These are phyloP conservation scores for Exophiala aquamarina DNA, from an alignment of 2,329 filamentous ascomycete genomes.

Conservation along the genomic window DNA sequence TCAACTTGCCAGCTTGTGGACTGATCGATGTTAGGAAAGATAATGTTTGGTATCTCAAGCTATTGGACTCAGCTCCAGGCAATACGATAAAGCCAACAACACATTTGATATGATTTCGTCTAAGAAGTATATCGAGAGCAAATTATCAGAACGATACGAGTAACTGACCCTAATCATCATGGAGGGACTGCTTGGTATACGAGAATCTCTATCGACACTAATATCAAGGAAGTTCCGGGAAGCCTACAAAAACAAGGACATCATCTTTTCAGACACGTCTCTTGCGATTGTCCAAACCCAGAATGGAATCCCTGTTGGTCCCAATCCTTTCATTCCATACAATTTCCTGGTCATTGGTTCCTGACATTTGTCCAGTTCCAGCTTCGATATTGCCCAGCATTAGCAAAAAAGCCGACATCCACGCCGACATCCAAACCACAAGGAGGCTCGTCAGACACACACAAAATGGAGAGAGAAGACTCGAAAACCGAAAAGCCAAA, in stretches of 20 bases:
- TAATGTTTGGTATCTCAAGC: too few relatives aligned
- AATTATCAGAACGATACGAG: too few relatives aligned
- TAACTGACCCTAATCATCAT: too few relatives aligned
- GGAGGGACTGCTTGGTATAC: conserved; percentile 12
- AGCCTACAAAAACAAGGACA: conserved; percentile 20
- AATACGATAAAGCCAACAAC: too few relatives aligned
- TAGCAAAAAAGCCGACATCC: conserved; percentile 40
- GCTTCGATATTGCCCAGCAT: conserved; percentile 49
- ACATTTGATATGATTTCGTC: too few relatives aligned
- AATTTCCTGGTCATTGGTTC: neutral
- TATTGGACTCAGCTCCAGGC: too few relatives aligned
- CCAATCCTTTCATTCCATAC: too few relatives aligned
- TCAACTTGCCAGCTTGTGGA: too few relatives aligned
- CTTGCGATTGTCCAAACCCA: conserved; percentile 19
- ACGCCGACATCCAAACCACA: neutral
- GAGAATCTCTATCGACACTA: conserved; percentile 15
- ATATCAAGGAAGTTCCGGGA: conserved; percentile 23
- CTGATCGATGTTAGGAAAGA: neutral
- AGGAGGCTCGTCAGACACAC: neutral
- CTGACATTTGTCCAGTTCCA: conserved; percentile 39
- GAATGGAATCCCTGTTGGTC: conserved; percentile 22
- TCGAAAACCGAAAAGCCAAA: conserved; percentile 29
- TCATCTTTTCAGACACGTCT: conserved; percentile 28
- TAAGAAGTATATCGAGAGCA: neutral
- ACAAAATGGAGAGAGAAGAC: conserved; percentile 9